phyloP scores from a whole-genome alignment of 208 protist species.

The Acanthamoeba castellanii region DNA sequence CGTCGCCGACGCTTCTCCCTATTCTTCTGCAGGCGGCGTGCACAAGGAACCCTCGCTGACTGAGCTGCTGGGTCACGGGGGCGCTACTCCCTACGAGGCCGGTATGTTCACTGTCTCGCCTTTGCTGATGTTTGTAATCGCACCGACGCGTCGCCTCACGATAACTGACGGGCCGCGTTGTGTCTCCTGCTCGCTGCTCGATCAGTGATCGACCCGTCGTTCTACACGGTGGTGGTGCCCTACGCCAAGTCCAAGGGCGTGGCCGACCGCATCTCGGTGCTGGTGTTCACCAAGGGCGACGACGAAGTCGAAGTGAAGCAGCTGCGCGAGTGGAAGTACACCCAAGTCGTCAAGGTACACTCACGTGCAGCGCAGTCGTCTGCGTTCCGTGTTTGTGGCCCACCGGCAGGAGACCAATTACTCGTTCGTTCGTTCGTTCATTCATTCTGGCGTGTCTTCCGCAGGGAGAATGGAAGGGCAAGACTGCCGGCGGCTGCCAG shows the following conservation, averaged over 20 bases:
- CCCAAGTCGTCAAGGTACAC: not conserved
- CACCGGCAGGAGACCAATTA: not conserved
- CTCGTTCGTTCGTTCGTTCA: not conserved
- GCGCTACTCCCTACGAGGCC: slow-evolving; percentile 21
- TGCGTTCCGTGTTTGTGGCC: not conserved
- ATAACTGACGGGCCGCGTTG: too few relatives aligned
- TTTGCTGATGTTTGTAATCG: not conserved
- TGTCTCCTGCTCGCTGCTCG: too few relatives aligned
- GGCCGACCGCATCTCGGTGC: slow-evolving; percentile 39
- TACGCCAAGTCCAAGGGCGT: slow-evolving; percentile 59
- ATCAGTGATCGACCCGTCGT: slow-evolving; percentile 16
- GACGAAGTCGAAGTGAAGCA: slow-evolving; percentile 26
- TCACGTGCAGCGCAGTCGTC: too few relatives aligned
- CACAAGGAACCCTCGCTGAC: slow-evolving; percentile 56
- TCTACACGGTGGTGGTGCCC: slow-evolving; percentile 44
- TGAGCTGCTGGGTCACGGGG: slow-evolving; percentile 21
- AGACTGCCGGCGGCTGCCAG: slow-evolving; percentile 54
- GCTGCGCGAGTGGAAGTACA: slow-evolving; percentile 49
- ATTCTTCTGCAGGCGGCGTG: not conserved
- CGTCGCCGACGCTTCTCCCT: not conserved
- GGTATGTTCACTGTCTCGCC: not conserved
- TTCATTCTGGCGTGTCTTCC: too few relatives aligned
- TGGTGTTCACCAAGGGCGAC: slow-evolving; percentile 60
- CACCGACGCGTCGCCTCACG: not conserved
- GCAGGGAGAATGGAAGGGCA: slow-evolving; percentile 57